Percentiles rank a stretch among this genome's conserved stretches.
These are phyloP conservation scores for Panaeolus papilionaceus DNA, from an alignment of 768 basidiomycete species.

Conservation along the genomic window DNA sequence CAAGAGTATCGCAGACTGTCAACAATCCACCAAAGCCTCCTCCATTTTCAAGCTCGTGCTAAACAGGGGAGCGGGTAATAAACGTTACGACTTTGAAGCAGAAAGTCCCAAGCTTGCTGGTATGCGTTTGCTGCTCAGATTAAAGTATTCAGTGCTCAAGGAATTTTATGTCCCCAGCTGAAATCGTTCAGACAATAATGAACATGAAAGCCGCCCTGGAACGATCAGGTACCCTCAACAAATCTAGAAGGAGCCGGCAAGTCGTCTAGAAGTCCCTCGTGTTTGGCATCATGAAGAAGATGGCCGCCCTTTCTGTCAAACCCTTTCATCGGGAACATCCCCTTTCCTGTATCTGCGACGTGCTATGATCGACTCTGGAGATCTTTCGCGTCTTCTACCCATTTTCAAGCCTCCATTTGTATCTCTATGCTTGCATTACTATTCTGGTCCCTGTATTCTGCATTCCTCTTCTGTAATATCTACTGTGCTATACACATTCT, in stretches of 20 bases:
- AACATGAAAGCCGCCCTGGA: constrained; percentile 69
- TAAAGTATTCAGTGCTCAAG: background rate
- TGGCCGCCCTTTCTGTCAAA: background rate
- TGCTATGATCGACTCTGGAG: constrained; percentile 5
- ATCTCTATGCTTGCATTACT: background rate
- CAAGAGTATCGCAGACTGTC: constrained; percentile 83
- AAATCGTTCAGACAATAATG: constrained; percentile 80
- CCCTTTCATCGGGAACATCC: background rate
- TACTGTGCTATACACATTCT: constrained; percentile 2
- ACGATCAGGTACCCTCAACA: constrained; percentile 65
- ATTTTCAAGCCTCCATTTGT: background rate
- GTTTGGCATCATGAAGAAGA: background rate
- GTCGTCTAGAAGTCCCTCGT: constrained; percentile 37
- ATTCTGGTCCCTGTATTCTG: background rate
- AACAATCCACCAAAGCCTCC: constrained; percentile 81
- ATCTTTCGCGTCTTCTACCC: background rate
- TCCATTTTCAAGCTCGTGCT: constrained; percentile 91
- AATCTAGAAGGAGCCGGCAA: constrained; percentile 68
- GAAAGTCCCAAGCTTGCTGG: constrained; percentile 84
- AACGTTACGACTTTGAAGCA: constrained; percentile 97
- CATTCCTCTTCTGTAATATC: background rate
- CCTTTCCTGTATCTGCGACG: background rate
- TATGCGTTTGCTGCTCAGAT: constrained; percentile 40
- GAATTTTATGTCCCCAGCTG: constrained; percentile 46
- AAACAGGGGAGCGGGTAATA: constrained; percentile 73